Conservation (phyloP, 169 alveolate species). For the Theileria parva region DNA sequence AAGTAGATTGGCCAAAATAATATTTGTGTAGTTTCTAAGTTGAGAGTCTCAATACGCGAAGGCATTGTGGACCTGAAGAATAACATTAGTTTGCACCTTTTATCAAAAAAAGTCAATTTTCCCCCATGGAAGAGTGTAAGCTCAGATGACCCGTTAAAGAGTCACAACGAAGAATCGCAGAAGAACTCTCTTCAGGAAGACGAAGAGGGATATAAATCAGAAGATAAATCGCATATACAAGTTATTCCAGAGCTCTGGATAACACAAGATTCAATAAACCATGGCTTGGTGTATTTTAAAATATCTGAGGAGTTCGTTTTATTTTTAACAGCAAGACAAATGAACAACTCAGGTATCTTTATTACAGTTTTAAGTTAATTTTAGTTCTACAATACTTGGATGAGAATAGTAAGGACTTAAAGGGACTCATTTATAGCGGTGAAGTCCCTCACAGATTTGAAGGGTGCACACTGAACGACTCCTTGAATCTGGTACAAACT, state of each 20-base stretch:
- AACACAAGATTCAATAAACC: slow-evolving; percentile 32
- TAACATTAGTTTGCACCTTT: slow-evolving; percentile 25
- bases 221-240: slow-evolving; percentile 25
- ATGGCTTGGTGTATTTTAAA: slow-evolving; percentile 45
- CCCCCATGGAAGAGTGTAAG: slow-evolving; percentile 58
- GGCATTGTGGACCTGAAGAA: slow-evolving; percentile 59
- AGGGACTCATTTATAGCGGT: slow-evolving; percentile 62
- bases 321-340: slow-evolving; percentile 50
- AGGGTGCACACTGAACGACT: slow-evolving; percentile 20
- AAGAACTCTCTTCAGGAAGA: slow-evolving; percentile 13
- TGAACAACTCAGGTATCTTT: slow-evolving; percentile 28
- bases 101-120: slow-evolving; percentile 55
- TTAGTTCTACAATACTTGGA: slow-evolving; percentile 54
- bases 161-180: neutral
- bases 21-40: slow-evolving; percentile 28
- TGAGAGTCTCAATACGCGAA: slow-evolving; percentile 64
- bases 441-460: slow-evolving; percentile 24
- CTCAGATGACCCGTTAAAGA: slow-evolving; percentile 23
- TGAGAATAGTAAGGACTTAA: slow-evolving; percentile 51
- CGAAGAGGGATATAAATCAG: neutral
- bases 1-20: neutral
- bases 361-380: neutral
- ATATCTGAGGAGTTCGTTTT: slow-evolving; percentile 38
- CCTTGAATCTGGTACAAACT: slow-evolving; percentile 34
- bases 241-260: slow-evolving; percentile 37